Conservation (phyloP, 176 grass and related monocot genomes). For the Tillandsia fasciculata region DNA sequence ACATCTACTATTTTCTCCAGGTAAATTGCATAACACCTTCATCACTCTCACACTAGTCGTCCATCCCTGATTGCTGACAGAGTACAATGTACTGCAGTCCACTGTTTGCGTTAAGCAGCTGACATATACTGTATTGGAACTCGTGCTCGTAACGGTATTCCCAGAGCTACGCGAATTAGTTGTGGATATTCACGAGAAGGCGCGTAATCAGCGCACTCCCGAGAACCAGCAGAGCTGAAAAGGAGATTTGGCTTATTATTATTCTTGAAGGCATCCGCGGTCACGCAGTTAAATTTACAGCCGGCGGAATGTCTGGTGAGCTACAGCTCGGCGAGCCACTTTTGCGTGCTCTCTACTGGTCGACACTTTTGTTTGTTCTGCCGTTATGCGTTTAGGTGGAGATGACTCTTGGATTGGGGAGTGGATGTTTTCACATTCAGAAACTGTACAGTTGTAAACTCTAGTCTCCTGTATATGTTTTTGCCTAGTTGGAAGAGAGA, state of each 20-base stretch:
- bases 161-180: conserved; percentile 72
- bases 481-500: neutral
- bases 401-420: neutral
- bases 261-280: neutral
- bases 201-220: conserved; percentile 30
- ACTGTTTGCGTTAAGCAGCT: conserved; percentile 89
- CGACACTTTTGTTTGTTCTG: neutral
- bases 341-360: neutral
- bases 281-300: neutral
- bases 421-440: neutral
- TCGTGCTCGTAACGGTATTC: conserved; percentile 63
- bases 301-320: neutral
- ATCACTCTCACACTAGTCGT: neutral
- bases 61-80: neutral
- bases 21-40: conserved; percentile 30
- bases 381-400: neutral
- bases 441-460: neutral
- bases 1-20: conserved; percentile 96
- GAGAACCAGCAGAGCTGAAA: neutral
- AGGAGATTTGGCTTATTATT: neutral
- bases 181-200: conserved; percentile 68
- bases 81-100: conserved; percentile 55
- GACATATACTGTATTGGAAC: conserved; percentile 59
- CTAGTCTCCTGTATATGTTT: neutral
- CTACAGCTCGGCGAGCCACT: neutral